Percentiles rank a stretch among this genome's conserved stretches.
phyloP scores from a whole-genome alignment of 2,329 filamentous ascomycete genomes.

The Hymenoscyphus fructigenus region DNA sequence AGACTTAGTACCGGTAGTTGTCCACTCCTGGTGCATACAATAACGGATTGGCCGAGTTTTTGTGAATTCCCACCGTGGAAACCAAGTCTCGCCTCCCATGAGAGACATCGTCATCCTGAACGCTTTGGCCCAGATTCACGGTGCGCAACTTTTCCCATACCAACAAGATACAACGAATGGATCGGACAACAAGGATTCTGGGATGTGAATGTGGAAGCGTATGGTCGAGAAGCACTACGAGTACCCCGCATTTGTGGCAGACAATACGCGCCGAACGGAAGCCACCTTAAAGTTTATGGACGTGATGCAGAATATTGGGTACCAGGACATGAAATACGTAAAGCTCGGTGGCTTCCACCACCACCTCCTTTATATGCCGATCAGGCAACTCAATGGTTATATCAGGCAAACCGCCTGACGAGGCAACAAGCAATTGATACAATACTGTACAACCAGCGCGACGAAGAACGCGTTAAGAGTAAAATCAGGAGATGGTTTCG shows the following conservation, averaged over 20 bases:
- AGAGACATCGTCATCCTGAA: not conserved
- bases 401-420: not conserved
- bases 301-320: not conserved
- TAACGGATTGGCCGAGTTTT: not conserved
- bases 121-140: not conserved
- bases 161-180: not conserved
- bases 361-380: not conserved
- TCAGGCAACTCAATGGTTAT: not conserved
- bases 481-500: not conserved
- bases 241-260: not conserved
- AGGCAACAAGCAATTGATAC: not conserved
- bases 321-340: not conserved
- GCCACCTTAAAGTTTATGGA: not conserved
- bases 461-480: not conserved
- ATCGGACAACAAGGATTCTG: not conserved
- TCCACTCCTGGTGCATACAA: not conserved
- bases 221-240: not conserved
- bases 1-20: not conserved
- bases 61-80: not conserved
- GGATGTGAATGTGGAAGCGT: not conserved
- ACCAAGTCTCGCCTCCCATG: not conserved
- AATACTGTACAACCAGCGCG: not conserved
- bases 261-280: not conserved
- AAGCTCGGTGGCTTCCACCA: not conserved
- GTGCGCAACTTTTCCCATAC: not conserved